Base-by-base conservation (phyloP, 805 yeast genomes). In the Naumovozyma castellii region DNA sequence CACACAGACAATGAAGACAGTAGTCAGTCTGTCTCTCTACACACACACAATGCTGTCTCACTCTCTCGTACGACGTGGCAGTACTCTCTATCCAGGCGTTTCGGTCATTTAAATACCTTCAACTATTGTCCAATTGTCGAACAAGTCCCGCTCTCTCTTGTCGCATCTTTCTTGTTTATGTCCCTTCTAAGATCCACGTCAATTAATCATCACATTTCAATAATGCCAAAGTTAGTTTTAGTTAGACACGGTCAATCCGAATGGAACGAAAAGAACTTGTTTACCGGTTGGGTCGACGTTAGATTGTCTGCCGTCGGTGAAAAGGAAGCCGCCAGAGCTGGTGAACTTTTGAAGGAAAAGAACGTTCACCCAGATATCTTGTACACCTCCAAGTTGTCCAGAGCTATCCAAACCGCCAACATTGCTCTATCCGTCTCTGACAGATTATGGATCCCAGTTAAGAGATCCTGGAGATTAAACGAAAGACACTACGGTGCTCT, bases 221-320 rank as follows among this genome's bases (percentile, higher is more conserved):
- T 32, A 61, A 67, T 67, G 72, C 70, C 71, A 59, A 86, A 84
- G 69, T 75, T 88, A 68, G 79, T 88, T 64, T 75, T 88, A 64
- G 87, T 90, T 55, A 88, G 97, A 76, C 97, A 88, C 88, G 97
- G 97, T 60, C 95, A 90, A 76, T 84, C 95, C 72, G 97, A 85
- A 68, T 88, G 97, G 97, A 88, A 88, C 70, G 95, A 86, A 69
- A 85, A 86, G 75, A 90, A 88, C 78, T 75, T 88, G 55, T 88
- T 88, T 82, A 88, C 97, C 67, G 97, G 97, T 62, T 88, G 97
- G 97, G 97, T 90, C 48, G 97, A 88, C 68, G 94, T 86, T 54
- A 72, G 76, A 60, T 76, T 88, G 65, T 79, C 90, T 40, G 87
- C 73, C 46, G 68, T 75, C 54, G 97, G 97, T 68, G 77, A 73